Evolutionary conservation across 169 alveolate species (phyloP), one percentile per base, ranked within the genome.

Genomic region (Plasmodium sp.): DNA sequence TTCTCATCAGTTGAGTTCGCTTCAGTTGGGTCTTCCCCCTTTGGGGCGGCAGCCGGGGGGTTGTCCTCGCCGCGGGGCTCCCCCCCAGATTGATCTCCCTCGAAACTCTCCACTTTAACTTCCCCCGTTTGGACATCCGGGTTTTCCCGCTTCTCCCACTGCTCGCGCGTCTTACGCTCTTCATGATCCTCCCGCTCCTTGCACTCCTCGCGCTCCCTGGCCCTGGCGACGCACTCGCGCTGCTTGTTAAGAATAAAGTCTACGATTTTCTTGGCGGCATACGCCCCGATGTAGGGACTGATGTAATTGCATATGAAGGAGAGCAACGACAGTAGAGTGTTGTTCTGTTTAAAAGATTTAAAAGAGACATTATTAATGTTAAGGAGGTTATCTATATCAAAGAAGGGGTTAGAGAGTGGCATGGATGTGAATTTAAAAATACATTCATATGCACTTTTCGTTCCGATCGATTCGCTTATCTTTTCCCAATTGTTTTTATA

Each of bases 261-360:
- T 0, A 90, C 94, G 10, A 90, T 90, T 62, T 90, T 90, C 74
- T 90, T 90, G 0, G 94, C 94, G 6, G 94, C 94, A 45, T 90
- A 90, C 5, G 94, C 94, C 1, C 94, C 94, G 5, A 90, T 81
- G 72, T 80, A 90, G 5, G 94, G 94, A 6, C 94, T 90, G 39
- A 90, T 81, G 74, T 90, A 16, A 51, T 81, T 90, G n/a, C 94
- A 90, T 43, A 90, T 90, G 72, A 79, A 90, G 43, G 94, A 81
- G 45, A 90, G 85, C 3, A 90, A 51, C 2, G 94, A 90, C 3
- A 90, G 77, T 10, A 90, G 94, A 2, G 92, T 51, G 51, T 90
- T 90, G 10, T 90, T 90, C 39, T 86, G 93, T 75, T 86, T 79
- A 86, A 48, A 86, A 0, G 93, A 75, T n/a, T 56, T 75, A 2